A percentile compares a stretch with the other conserved stretches of the same genome.
Evolutionary conservation across 2,329 filamentous ascomycete genomes (phyloP).

Genomic region (Epichloe scottii): DNA sequence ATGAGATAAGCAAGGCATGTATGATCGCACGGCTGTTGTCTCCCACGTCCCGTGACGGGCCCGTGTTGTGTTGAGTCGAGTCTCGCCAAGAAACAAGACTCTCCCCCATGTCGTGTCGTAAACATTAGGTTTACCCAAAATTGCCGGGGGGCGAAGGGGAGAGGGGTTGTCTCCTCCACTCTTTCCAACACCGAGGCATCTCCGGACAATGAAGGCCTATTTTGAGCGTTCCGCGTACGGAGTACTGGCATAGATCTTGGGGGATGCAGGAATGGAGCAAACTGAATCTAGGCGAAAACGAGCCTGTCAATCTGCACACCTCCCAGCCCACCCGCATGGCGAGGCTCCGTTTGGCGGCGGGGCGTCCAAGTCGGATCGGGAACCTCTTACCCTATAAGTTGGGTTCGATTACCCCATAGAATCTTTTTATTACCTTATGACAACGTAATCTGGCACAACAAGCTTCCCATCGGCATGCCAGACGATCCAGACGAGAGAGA

Average conservation of each 20-base stretch:
- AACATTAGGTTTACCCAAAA: too few species aligned
- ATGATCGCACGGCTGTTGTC: neutral
- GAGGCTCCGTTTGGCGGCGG: neutral
- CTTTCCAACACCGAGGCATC: slow-evolving; percentile 1
- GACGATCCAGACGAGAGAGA: neutral
- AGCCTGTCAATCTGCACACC: neutral
- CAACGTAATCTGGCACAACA: slow-evolving; percentile 15
- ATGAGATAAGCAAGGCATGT: neutral
- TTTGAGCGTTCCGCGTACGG: neutral
- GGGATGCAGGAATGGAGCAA: neutral
- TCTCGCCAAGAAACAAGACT: neutral
- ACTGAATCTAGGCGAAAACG: neutral
- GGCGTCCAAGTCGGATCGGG: slow-evolving; percentile 1
- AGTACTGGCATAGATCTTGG: neutral
- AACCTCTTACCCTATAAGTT: slow-evolving; percentile 10
- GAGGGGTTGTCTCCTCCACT: too few species aligned
- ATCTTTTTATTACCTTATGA: slow-evolving; percentile 17
- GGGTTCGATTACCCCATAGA: slow-evolving; percentile 9
- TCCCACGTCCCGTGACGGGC: neutral
- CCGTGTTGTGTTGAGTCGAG: neutral
- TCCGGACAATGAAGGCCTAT: neutral
- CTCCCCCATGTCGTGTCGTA: neutral
- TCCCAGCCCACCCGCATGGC: neutral
- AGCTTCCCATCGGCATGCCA: slow-evolving; percentile 4
- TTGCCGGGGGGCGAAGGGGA: too few species aligned